phyloP scores from a whole-genome alignment of 148 eudicot genomes.

The Persicaria tinctoria region DNA sequence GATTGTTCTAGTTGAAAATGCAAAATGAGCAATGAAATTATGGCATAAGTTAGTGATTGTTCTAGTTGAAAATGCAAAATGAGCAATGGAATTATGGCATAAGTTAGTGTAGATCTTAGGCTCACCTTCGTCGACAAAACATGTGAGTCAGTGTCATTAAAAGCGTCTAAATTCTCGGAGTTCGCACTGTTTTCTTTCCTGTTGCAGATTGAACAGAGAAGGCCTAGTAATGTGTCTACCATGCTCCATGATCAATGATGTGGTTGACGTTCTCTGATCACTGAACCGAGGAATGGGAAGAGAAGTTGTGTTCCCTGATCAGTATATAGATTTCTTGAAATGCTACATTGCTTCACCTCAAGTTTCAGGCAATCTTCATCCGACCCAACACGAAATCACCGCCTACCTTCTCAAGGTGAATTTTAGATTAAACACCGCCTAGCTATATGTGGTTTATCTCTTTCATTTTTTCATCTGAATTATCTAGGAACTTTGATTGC shows the following conservation, averaged over 20 bases:
- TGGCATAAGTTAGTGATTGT: not conserved
- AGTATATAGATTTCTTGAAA: constrained; percentile 15
- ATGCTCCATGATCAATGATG: not conserved
- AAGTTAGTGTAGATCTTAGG: too few species aligned
- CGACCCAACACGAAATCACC: constrained; percentile 10
- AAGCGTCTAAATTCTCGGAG: not conserved
- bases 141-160: not conserved
- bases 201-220: not conserved
- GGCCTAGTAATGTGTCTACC: not conserved
- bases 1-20: not conserved
- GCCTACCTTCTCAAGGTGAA: constrained; percentile 19
- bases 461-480: not conserved
- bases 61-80: not conserved
- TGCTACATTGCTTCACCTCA: constrained; percentile 23
- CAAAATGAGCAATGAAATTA: not conserved
- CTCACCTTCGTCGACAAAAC: not conserved
- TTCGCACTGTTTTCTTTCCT: not conserved
- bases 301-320: not conserved
- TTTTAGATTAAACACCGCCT: not conserved
- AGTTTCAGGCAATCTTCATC: constrained; percentile 24
- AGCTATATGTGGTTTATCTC: not conserved
- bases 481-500: not conserved
- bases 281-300: not conserved
- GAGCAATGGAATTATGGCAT: not conserved
- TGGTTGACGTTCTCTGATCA: not conserved